A percentile compares a stretch with the other conserved stretches of the same genome.
Evolutionary conservation across 805 yeast species (phyloP).

Genomic region (Scheffersomyces stipitis): DNA sequence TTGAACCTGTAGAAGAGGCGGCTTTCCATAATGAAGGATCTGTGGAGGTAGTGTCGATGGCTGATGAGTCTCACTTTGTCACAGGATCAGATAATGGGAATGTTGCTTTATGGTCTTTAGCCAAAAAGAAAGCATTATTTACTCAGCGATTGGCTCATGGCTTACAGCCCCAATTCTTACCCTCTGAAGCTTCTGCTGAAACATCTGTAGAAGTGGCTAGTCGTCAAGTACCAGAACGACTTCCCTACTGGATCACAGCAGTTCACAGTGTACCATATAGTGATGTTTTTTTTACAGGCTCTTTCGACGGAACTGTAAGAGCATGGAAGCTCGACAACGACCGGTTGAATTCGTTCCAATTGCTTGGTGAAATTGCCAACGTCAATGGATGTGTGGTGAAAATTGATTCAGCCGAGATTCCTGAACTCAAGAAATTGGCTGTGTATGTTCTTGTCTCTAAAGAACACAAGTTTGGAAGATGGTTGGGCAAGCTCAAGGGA

Average conservation of each 20-base stretch:
- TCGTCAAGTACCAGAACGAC: conserved; percentile 63
- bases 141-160: conserved; percentile 80
- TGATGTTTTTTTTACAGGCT: conserved; percentile 83
- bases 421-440: conserved; percentile 44
- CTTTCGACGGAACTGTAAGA: conserved; percentile 76
- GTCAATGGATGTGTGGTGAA: conserved; percentile 71
- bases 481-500: conserved; percentile 64
- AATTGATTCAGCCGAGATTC: conserved; percentile 56
- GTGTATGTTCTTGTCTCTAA: conserved; percentile 68
- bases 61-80: conserved; percentile 88
- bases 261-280: conserved; percentile 81
- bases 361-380: conserved; percentile 54
- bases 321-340: conserved; percentile 72
- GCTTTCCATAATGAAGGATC: conserved; percentile 74
- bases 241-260: conserved; percentile 85
- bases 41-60: conserved; percentile 85
- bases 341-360: conserved; percentile 58
- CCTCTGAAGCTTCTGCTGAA: conserved; percentile 43
- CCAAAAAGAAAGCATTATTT: conserved; percentile 83
- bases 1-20: conserved; percentile 10
- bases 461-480: conserved; percentile 87
- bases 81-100: conserved; percentile 96
- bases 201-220: conserved; percentile 52
- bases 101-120: conserved; percentile 83
- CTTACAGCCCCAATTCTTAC: conserved; percentile 45